Base-by-base conservation (phyloP, 768 basidiomycete genomes). In the Hebeloma cylindrosporum region DNA sequence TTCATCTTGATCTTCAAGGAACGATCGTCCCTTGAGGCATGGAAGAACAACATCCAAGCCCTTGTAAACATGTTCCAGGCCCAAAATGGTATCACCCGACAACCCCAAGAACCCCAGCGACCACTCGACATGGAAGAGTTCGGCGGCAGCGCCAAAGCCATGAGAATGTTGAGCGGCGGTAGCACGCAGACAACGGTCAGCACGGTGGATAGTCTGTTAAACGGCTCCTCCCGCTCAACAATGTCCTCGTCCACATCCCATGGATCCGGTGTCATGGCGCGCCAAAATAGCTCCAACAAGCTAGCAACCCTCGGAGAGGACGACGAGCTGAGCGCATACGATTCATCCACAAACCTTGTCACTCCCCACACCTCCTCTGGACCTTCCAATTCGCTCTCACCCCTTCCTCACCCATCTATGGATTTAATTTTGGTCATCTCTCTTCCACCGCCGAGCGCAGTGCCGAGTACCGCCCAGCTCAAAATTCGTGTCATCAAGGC, bases 1-100 rank as follows among this genome's bases (percentile, higher is more conserved):
- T 98, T 99, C 69, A 95, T 97, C 65, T 78, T 99, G 35, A 86
- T 93, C 57, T 99, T 96, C 78, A 88, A 85, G 60, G 91, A 98
- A 43, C 82, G 88, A 22, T 72, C 82, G n/a, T 86, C 86, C 2
- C 75, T 96, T 45, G 92, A 97, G 59, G 76, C 86, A 0, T 98
- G 96, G 96, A 84, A 77, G 61, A 77, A 73, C 40, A 87, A 86
- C 45, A 88, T 99, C 51, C 84, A 88, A 59, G 69, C 74, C 1
- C 80, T 97, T 4, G 83, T 98, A 30, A 73, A 74, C 43, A 68
- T 77, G 58, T 85, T 85, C 66, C 88, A 88, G 54, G 66, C 73
- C 5, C 80, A 78, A 47, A 71, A 73, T 44, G 63, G 69, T 13
- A 50, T 57, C 1, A 43, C 55, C 4, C 60, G 54, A 5, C 72